Conservation (phyloP, 148 eudicot genomes). For the Rhododendron ovatum region DNA sequence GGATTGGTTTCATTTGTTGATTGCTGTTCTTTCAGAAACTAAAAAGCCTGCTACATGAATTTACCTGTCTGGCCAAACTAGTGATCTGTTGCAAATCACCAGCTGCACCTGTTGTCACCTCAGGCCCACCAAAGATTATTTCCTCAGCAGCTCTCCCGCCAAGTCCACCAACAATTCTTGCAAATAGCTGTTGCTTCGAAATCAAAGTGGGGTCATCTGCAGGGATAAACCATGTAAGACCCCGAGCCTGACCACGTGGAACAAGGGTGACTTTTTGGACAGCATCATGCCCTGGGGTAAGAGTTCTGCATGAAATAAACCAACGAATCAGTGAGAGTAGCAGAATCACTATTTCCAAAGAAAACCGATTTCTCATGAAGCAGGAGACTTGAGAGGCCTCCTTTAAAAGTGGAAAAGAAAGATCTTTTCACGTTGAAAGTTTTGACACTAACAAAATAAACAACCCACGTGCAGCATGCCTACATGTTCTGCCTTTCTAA, state of each 20-base stretch:
- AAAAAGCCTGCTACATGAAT: neutral
- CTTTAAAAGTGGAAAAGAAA: neutral
- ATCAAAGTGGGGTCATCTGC: constrained; percentile 95
- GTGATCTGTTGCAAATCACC: constrained; percentile 98
- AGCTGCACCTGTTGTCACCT: constrained; percentile 97
- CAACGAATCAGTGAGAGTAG: neutral
- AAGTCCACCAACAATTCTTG: constrained; percentile 97
- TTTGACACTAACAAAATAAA: neutral
- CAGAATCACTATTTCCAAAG: neutral
- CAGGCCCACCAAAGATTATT: constrained; percentile 91
- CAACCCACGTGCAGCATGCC: neutral
- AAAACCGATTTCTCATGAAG: neutral
- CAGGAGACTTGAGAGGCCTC: neutral
- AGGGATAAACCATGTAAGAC: constrained; percentile 98
- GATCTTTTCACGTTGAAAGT: neutral
- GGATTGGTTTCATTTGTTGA: neutral
- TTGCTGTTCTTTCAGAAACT: neutral
- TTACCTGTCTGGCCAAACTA: constrained; percentile 94
- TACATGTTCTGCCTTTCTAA: neutral
- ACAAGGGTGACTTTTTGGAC: constrained; percentile 95
- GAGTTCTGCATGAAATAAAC: constrained; percentile 53
- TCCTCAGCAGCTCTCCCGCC: constrained; percentile 99
- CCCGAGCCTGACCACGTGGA: constrained; percentile 99
- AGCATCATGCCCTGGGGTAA: constrained; percentile 98
- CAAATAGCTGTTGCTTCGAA: constrained; percentile 92